Evolutionary conservation across 345 rosid species (phyloP), one percentile per base, ranked within the genome.

Genomic region (Clausena lansium): DNA sequence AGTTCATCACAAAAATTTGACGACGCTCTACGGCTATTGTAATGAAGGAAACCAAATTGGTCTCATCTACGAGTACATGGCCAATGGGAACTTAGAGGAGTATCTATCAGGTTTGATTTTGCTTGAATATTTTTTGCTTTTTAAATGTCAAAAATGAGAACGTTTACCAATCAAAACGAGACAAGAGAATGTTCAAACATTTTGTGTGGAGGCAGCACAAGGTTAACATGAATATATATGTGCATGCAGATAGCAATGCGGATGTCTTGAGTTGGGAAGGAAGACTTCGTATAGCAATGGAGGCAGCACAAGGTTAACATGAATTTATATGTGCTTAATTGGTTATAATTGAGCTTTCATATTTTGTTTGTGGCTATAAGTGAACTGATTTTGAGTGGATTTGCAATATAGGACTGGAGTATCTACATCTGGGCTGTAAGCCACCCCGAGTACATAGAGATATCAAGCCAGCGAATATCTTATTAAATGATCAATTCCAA

Each of bases 401-500:
- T 19, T 68, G 39, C 30, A 24, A 38, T 39, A 69, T 76, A 90
- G 97, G 92, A 73, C 66, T 89, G 78, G 91, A 89, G 55, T 90
- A 92, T 59, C 82, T 92, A n/a, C 97, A 92, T 63, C 64, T 81
- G 77, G 91, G 94, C 38, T 79, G 91, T 82, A 88, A 62, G 73
- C 93, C 94, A 27, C 83, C 88, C 1, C 80, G 89, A 77, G 82
- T 91, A 35, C 93, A 88, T 27, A 86, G 94, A 78, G 89, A 91
- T 77, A 80, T 91, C 60, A 89, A 89, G 80, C 47, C 86, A 35
- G 68, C 84, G 3, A 90, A 92, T 81, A 92, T 92, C n/a, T 59
- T 90, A 30, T 47, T 92, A 63, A 68, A 82, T 32, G 88, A 89
- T 22, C 64, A 30, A 25, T 76, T 82, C 70, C 87, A 83, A 70